phyloP scores from a whole-genome alignment of 495 filamentous ascomycete species.

The Tuber calosporum region DNA sequence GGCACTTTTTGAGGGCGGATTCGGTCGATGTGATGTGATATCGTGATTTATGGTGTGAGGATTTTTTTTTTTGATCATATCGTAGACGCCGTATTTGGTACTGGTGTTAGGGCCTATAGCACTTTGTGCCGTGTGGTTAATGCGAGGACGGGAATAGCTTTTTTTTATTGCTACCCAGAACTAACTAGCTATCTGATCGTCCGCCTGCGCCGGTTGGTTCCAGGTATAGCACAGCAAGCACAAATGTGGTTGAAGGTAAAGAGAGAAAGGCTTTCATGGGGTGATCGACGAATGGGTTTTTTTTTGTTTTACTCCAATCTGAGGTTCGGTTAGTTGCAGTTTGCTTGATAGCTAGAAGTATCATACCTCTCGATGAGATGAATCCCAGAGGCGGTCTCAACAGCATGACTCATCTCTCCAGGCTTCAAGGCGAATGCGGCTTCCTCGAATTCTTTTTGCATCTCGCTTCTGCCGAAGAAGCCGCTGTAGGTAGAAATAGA shows the following conservation, averaged over 20 bases:
- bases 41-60: not conserved
- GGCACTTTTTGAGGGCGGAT: not conserved
- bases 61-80: not conserved
- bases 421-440: conserved; percentile 79
- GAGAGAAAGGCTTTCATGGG: not conserved
- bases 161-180: not conserved
- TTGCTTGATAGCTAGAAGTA: not conserved
- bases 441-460: conserved; percentile 99
- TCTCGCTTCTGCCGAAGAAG: conserved; percentile 85
- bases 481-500: conserved; percentile 50
- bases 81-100: not conserved
- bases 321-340: not conserved
- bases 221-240: not conserved
- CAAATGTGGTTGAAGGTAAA: not conserved
- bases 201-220: not conserved
- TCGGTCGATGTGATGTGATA: not conserved
- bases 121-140: not conserved
- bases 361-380: conserved; percentile 90
- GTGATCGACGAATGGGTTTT: not conserved
- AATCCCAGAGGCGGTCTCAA: conserved; percentile 87
- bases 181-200: not conserved
- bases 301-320: not conserved
- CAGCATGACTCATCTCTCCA: conserved; percentile 73
- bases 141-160: not conserved
- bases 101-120: not conserved